phyloP scores from a whole-genome alignment of 345 rosid genomes.

The Raphanus sativus region DNA sequence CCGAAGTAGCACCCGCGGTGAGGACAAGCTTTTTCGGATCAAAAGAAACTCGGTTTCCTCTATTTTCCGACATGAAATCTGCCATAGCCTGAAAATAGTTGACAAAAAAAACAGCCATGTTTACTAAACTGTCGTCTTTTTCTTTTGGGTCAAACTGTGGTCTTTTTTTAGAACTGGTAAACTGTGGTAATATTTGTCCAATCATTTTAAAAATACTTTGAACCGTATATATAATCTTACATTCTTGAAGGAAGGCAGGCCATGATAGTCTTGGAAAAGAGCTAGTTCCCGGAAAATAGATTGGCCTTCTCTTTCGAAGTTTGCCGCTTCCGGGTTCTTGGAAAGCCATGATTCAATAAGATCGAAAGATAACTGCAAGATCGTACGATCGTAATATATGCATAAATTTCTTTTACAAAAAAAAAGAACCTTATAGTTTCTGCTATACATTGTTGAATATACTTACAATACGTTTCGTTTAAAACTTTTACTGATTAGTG shows the following conservation, averaged over 20 bases:
- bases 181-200: background rate
- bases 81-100: constrained; percentile 54
- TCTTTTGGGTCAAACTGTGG: too few relatives aligned
- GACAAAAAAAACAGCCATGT: background rate
- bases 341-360: constrained; percentile 68
- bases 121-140: background rate
- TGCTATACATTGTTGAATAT: background rate
- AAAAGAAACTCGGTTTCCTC: constrained; percentile 70
- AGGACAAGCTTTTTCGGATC: constrained; percentile 58
- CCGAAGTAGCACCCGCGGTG: constrained; percentile 80
- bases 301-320: constrained; percentile 53
- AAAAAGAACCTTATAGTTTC: background rate
- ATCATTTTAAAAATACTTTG: background rate
- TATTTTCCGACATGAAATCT: constrained; percentile 70
- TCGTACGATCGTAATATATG: constrained; percentile 6
- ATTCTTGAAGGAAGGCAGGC: constrained; percentile 63
- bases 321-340: constrained; percentile 59
- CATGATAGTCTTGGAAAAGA: constrained; percentile 82
- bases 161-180: too few relatives aligned
- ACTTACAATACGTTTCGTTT: background rate
- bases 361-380: constrained; percentile 61
- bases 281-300: constrained; percentile 79
- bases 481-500: background rate
- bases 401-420: background rate
- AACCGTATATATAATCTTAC: constrained; percentile 38